Conservation (phyloP, 2,329 filamentous ascomycete species). For the Monilinia vaccinii-corymbosi region DNA sequence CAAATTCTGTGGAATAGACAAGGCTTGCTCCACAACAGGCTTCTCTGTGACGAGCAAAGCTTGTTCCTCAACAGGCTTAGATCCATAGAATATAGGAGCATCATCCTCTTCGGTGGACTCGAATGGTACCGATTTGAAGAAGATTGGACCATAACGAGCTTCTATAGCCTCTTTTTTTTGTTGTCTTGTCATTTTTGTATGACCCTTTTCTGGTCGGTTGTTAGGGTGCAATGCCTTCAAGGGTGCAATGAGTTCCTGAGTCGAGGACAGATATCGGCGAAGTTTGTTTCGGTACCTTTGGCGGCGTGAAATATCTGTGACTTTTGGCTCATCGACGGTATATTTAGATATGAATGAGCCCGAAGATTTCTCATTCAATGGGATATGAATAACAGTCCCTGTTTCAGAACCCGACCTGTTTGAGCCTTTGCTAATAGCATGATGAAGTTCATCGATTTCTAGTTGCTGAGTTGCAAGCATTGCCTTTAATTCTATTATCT, state of each 20-base stretch:
- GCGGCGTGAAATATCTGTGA: not conserved
- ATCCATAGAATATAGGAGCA: not conserved
- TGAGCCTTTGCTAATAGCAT: not conserved
- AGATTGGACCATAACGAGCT: not conserved
- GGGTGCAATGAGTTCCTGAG: conserved; percentile 1
- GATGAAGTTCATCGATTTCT: not conserved
- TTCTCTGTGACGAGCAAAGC: not conserved
- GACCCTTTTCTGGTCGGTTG: not conserved
- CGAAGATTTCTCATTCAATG: not conserved
- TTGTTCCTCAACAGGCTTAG: not conserved
- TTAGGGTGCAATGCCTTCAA: not conserved
- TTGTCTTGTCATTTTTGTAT: not conserved
- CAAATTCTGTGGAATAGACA: no score
- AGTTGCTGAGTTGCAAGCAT: not conserved
- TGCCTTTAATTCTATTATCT: not conserved
- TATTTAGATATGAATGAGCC: not conserved
- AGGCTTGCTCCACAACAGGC: no score
- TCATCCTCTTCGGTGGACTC: not conserved
- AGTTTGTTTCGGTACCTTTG: not conserved
- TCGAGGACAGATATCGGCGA: not conserved
- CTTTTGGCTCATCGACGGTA: not conserved
- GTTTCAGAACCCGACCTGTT: not conserved
- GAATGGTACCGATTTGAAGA: not conserved
- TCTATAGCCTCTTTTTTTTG: not conserved
- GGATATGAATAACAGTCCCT: not conserved